Evolutionary conservation across 2,329 filamentous ascomycete species (phyloP).

Genomic region (Penicillium sumatraense): DNA sequence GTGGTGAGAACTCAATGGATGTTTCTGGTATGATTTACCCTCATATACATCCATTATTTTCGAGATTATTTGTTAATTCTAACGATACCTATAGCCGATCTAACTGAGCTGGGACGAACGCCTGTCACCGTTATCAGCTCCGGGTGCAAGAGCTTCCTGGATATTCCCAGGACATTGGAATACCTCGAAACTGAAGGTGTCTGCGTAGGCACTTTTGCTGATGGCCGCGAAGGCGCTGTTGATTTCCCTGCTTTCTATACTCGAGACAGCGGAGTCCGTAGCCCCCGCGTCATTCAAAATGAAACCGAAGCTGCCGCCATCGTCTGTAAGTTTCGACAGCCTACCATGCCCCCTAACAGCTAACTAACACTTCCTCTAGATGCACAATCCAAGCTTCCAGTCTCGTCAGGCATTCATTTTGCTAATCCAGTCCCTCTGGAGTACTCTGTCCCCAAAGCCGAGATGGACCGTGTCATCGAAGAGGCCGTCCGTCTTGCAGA

Average conservation of each 20-base stretch:
- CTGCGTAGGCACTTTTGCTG: slow-evolving; percentile 85
- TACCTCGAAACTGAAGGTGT: slow-evolving; percentile 73
- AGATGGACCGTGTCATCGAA: slow-evolving; percentile 73
- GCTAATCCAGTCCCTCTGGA: slow-evolving; percentile 83
- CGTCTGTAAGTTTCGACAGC: slow-evolving; percentile 60
- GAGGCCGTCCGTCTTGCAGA: slow-evolving; percentile 69
- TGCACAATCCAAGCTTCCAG: slow-evolving; percentile 72
- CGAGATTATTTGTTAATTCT: background rate
- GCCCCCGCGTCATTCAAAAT: slow-evolving; percentile 73
- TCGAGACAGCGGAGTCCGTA: slow-evolving; percentile 79
- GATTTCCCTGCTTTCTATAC: slow-evolving; percentile 95
- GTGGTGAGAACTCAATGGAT: slow-evolving; percentile 84
- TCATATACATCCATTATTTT: background rate
- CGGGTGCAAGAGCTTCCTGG: slow-evolving; percentile 94
- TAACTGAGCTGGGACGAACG: slow-evolving; percentile 90
- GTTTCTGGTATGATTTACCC: slow-evolving; percentile 64
- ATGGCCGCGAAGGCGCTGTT: slow-evolving; percentile 72
- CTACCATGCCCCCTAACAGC: slow-evolving; percentile 6
- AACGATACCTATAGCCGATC: slow-evolving; percentile 63
- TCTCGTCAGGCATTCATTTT: slow-evolving; percentile 81
- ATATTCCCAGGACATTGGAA: slow-evolving; percentile 88
- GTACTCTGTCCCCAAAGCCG: slow-evolving; percentile 68
- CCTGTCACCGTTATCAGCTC: slow-evolving; percentile 85
- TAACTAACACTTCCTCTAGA: slow-evolving; percentile 45
- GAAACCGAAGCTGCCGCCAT: slow-evolving; percentile 88